A percentile compares a stretch with the other conserved stretches of the same genome.
Conservation (phyloP, 768 basidiomycete species). For the Amanita rubescens region DNA sequence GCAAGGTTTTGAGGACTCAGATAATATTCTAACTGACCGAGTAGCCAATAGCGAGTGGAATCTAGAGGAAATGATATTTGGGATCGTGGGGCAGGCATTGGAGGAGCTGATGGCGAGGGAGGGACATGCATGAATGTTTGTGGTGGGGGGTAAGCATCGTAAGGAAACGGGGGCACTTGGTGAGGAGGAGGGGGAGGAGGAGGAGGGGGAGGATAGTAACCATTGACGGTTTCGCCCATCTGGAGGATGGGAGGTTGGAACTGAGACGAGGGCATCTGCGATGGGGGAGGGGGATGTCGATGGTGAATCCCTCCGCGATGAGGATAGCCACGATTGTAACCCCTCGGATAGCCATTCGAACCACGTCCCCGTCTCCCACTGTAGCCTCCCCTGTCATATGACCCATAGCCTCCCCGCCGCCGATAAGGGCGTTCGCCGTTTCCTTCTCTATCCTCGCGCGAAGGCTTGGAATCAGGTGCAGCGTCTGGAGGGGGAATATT, state of each 20-base stretch:
- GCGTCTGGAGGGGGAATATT: background rate
- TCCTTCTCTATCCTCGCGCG: slow-evolving; percentile 17
- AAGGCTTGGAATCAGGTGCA: slow-evolving; percentile 8
- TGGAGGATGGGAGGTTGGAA: slow-evolving; percentile 18
- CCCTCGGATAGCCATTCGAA: slow-evolving; percentile 28
- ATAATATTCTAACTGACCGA: slow-evolving; percentile 89
- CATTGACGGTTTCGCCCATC: slow-evolving; percentile 14
- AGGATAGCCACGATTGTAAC: slow-evolving; percentile 28
- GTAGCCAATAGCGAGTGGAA: slow-evolving; percentile 55
- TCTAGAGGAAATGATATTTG: slow-evolving; percentile 53
- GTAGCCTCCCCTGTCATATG: slow-evolving; percentile 22
- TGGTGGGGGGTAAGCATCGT: slow-evolving; percentile 13
- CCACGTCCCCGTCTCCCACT: slow-evolving; percentile 18
- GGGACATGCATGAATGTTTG: slow-evolving; percentile 20
- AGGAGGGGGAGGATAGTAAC: slow-evolving; percentile 8
- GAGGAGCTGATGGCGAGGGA: slow-evolving; percentile 20
- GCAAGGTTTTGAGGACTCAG: slow-evolving; percentile 85
- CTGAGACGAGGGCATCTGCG: slow-evolving; percentile 23
- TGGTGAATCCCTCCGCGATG: slow-evolving; percentile 26
- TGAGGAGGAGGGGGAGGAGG: slow-evolving; percentile 3
- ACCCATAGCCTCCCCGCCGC: slow-evolving; percentile 19
- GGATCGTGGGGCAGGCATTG: slow-evolving; percentile 40
- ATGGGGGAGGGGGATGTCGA: slow-evolving; percentile 19
- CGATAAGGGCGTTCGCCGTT: slow-evolving; percentile 24
- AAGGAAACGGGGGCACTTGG: slow-evolving; percentile 10